Conservation (phyloP, 2,329 filamentous ascomycete genomes). For the Dendrostoma leiphaemia region DNA sequence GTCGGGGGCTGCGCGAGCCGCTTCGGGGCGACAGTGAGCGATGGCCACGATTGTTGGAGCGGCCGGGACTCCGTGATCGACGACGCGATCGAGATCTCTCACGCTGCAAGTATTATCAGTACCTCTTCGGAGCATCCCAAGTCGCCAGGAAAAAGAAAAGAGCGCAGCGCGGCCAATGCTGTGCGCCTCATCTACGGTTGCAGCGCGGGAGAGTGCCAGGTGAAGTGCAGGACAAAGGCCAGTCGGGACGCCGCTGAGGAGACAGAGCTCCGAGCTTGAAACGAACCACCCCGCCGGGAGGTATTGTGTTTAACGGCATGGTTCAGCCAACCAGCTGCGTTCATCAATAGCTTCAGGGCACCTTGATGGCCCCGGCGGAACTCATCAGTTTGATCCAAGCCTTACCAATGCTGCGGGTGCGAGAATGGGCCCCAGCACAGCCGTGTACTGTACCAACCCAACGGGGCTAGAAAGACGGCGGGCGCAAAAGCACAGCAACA, state of each 20-base stretch:
- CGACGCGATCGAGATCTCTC: slow-evolving; percentile 80
- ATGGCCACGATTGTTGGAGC: slow-evolving; percentile 64
- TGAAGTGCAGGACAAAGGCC: background rate
- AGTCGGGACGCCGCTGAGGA: background rate
- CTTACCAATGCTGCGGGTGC: background rate
- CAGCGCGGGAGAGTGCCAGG: background rate
- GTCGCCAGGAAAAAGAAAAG: background rate
- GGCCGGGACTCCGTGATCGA: slow-evolving; percentile 81
- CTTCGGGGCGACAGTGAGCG: slow-evolving; percentile 54
- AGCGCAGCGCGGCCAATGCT: background rate
- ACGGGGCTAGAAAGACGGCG: background rate
- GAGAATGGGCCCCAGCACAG: background rate
- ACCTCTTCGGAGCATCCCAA: slow-evolving; percentile 15
- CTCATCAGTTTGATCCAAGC: background rate
- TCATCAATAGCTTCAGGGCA: slow-evolving; percentile 5
- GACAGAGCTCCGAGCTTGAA: background rate
- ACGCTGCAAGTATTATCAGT: slow-evolving; percentile 55
- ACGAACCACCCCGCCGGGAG: background rate
- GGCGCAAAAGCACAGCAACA: background rate
- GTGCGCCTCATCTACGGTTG: background rate
- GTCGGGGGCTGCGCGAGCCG: slow-evolving; percentile 43
- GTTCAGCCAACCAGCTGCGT: slow-evolving; percentile 4
- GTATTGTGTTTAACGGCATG: background rate
- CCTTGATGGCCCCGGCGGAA: slow-evolving; percentile 11
- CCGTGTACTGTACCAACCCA: background rate